phyloP scores from a whole-genome alignment of 2,329 filamentous ascomycete species.

The Botrytis galanthina region DNA sequence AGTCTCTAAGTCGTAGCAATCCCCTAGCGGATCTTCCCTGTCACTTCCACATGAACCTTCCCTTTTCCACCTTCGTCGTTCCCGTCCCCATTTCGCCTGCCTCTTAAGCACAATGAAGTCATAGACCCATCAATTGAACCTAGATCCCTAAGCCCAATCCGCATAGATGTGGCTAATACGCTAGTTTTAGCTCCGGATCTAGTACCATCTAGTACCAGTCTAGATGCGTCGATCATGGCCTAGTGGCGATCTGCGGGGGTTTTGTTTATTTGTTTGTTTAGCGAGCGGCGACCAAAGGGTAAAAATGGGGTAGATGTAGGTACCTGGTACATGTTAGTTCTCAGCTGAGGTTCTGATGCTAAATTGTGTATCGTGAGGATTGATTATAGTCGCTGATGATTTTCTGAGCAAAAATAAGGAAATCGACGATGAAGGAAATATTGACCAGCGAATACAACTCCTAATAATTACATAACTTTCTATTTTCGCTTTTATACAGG shows the following conservation, averaged over 20 bases:
- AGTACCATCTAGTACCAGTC: neutral
- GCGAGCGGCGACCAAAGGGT: neutral
- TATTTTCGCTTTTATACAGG: neutral
- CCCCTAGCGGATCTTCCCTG: neutral
- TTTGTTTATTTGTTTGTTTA: neutral
- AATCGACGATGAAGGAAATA: neutral
- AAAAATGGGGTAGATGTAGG: neutral
- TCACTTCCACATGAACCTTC: neutral
- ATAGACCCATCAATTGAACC: neutral
- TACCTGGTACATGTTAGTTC: neutral
- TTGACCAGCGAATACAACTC: neutral
- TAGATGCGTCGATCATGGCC: neutral
- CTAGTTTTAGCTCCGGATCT: neutral
- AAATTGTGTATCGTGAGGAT: neutral
- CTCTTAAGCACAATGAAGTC: conserved; percentile 9
- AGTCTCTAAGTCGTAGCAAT: neutral
- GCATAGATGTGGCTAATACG: neutral
- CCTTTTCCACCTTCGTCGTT: neutral
- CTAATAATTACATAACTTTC: neutral
- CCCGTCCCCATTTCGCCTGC: neutral
- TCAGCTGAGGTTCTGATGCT: neutral
- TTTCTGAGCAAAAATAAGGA: neutral
- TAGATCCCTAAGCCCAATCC: neutral
- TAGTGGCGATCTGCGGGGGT: neutral
- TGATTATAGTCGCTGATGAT: neutral